Evolutionary conservation across 2,329 filamentous ascomycete species (phyloP).

Genomic region (Nemania serpens): DNA sequence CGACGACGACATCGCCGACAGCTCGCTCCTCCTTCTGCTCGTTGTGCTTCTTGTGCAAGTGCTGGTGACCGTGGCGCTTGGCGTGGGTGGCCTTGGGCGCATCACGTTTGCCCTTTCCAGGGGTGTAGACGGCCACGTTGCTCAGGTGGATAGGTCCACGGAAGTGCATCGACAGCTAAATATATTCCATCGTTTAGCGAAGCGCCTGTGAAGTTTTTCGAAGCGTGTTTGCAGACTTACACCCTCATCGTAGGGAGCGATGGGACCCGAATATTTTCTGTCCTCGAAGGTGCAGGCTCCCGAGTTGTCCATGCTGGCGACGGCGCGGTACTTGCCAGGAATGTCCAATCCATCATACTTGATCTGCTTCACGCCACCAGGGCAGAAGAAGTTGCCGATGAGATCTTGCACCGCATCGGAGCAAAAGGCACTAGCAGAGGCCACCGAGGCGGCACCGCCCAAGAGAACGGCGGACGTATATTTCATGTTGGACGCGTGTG

Average conservation of each 20-base stretch:
- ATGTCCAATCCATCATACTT: constrained; percentile 67
- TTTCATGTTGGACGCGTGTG: constrained; percentile 32
- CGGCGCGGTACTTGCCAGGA: constrained; percentile 66
- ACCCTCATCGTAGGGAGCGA: constrained; percentile 72
- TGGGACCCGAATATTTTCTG: constrained; percentile 60
- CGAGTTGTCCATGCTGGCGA: constrained; percentile 62
- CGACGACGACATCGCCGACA: constrained; percentile 53
- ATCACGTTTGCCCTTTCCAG: constrained; percentile 49
- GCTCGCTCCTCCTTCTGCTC: constrained; percentile 52
- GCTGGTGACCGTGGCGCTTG: constrained; percentile 55
- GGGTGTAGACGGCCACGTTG: constrained; percentile 71
- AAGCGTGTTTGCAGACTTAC: constrained; percentile 50
- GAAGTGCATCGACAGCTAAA: constrained; percentile 71
- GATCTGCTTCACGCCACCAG: constrained; percentile 61
- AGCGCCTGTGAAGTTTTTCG: not conserved
- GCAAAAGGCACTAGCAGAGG: constrained; percentile 33
- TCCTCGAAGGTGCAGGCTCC: constrained; percentile 60
- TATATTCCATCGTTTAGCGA: constrained; percentile 1
- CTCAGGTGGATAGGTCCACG: constrained; percentile 71
- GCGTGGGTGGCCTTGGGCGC: constrained; percentile 36
- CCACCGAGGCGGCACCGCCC: constrained; percentile 36
- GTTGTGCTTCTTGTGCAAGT: constrained; percentile 53
- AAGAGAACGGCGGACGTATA: constrained; percentile 35
- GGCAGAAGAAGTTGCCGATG: constrained; percentile 39
- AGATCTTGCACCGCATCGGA: constrained; percentile 32